Evolutionary conservation across 495 filamentous ascomycete genomes (phyloP).

Genomic region (Penicillium ochrochloron): DNA sequence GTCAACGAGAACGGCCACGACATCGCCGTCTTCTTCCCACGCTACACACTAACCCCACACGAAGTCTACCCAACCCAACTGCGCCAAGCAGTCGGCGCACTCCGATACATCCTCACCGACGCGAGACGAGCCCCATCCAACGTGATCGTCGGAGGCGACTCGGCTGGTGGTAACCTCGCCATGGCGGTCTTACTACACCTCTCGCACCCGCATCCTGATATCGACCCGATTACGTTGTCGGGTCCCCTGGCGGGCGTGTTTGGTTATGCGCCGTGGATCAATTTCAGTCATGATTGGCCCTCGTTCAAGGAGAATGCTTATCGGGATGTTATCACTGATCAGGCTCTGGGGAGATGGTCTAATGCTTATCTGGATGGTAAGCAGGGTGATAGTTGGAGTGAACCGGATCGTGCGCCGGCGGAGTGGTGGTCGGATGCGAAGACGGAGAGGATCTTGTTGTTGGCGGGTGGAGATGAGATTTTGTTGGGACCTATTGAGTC

Average conservation of each 20-base stretch:
- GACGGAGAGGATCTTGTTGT: conserved; percentile 54
- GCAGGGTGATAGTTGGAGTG: conserved; percentile 58
- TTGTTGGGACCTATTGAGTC: conserved; percentile 59
- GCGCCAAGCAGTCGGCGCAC: conserved; percentile 54
- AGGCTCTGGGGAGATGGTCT: conserved; percentile 45
- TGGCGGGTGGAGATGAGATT: conserved; percentile 61
- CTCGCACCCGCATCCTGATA: conserved; percentile 61
- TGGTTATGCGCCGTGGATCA: conserved; percentile 60
- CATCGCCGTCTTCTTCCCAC: conserved; percentile 55
- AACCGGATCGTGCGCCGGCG: conserved; percentile 52
- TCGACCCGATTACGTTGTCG: conserved; percentile 38
- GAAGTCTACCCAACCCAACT: conserved; percentile 62
- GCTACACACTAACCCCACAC: conserved; percentile 61
- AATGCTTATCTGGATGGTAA: conserved; percentile 48
- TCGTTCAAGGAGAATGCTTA: conserved; percentile 49
- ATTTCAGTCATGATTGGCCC: conserved; percentile 46
- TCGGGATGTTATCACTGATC: conserved; percentile 52
- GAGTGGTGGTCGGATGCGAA: conserved; percentile 59
- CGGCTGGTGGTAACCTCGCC: conserved; percentile 65
- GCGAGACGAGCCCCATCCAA: conserved; percentile 43
- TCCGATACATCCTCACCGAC: conserved; percentile 56
- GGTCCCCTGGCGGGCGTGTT: conserved; percentile 53
- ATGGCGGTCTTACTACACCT: conserved; percentile 61
- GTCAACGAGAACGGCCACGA: conserved; percentile 50
- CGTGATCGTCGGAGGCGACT: conserved; percentile 64